Evolutionary conservation across 148 eudicot genomes (phyloP).

Genomic region (Salicornia ramosissima): DNA sequence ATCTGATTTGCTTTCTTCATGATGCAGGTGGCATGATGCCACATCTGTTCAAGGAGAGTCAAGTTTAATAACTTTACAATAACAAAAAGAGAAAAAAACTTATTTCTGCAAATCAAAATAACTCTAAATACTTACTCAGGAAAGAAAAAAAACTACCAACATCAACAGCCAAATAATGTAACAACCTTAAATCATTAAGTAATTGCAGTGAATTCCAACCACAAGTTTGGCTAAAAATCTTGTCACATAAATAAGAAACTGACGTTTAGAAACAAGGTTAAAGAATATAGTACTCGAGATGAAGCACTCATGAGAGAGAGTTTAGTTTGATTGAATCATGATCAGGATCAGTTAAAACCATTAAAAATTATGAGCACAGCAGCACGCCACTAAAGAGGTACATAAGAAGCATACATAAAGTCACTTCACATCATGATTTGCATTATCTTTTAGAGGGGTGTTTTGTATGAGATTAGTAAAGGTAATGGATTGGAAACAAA

Average conservation of each 20-base stretch:
- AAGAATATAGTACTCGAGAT: not conserved
- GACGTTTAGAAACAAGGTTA: not conserved
- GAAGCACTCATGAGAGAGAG: too few species aligned
- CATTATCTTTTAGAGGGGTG: too few species aligned
- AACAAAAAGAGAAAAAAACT: not conserved
- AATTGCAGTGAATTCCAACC: not conserved
- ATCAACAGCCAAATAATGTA: not conserved
- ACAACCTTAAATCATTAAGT: not conserved
- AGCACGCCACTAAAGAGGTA: too few species aligned
- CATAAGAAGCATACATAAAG: too few species aligned
- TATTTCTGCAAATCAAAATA: not conserved
- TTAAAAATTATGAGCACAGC: not conserved
- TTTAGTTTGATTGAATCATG: not conserved
- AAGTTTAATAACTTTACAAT: slow-evolving; percentile 9
- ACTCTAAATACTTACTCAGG: not conserved
- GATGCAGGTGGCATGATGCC: slow-evolving; percentile 91
- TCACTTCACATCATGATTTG: too few species aligned
- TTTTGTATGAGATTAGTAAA: too few species aligned
- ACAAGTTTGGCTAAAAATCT: not conserved
- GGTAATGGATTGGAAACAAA: too few species aligned
- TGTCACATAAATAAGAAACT: not conserved
- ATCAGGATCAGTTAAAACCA: slow-evolving; percentile 4
- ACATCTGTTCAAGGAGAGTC: slow-evolving; percentile 54
- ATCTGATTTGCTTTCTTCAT: slow-evolving; percentile 82
- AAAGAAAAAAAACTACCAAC: not conserved